Evolutionary conservation across 768 basidiomycete species (phyloP), one percentile per base, ranked within the genome.

Genomic region (Amanita phalloides): DNA sequence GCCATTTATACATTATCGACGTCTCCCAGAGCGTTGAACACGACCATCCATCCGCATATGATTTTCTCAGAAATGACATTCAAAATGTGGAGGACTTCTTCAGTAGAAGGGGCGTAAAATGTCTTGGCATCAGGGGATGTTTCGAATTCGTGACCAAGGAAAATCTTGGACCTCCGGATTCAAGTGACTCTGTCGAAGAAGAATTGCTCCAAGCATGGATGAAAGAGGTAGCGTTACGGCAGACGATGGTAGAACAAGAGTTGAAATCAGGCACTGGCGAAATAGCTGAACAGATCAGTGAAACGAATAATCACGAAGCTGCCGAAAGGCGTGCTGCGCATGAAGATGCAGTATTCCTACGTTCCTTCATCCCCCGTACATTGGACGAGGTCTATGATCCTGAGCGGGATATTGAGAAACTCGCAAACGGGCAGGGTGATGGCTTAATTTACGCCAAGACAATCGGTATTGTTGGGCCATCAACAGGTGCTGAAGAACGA

Each of bases 1-100:
- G 68, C 1, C 90, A 91, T 60, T 75, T 96, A 14, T 92, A 80
- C 67, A 85, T 98, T 59, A 98, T 99, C 68, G 96, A 99, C 65
- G 96, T 99, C 53, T 96, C 94, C 1, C 96, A 99, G 64, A 94
- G 91, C 56, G 94, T 99, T 33, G 96, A 99, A 60, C 94, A 97
- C 62, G 95, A 98, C 66, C 96, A 99, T 60, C 96, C 95, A 0
- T 75, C 86, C 26, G 91, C 96, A 0, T 97, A 93, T 63, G 95
- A 99, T 66, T 99, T 99, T 68, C 75, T 99, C 35, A 84, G 94
- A 25, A 82, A 76, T 42, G 96, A 99, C 66, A 78, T 99, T 46
- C 83, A 82, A 58, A 98, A 99, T 63, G 74, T 93, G 39, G 92
- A 96, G 54, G 94, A 93, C 33, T 99, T 88, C 66, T 99, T 97